phyloP scores from a whole-genome alignment of 2,329 filamentous ascomycete species.

The Raffaelea deltoideospora region DNA sequence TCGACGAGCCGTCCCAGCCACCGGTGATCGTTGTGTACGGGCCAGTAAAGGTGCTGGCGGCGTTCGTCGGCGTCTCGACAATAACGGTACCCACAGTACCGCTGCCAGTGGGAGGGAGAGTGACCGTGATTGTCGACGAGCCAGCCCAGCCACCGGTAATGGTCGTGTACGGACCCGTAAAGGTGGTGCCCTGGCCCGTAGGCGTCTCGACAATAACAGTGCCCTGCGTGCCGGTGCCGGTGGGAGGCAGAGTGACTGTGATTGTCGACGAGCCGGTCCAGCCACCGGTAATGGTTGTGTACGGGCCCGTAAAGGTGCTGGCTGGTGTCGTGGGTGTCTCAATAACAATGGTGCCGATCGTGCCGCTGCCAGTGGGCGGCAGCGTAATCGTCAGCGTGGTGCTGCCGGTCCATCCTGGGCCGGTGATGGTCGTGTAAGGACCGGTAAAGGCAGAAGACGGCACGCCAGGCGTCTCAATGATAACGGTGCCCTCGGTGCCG shows the following conservation, averaged over 20 bases:
- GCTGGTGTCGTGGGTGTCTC: not conserved
- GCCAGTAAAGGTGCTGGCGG: not conserved
- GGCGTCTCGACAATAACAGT: constrained; percentile 3
- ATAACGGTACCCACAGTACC: constrained; percentile 1
- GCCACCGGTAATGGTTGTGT: constrained; percentile 1
- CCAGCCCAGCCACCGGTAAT: not conserved
- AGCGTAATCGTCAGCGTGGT: constrained; percentile 4
- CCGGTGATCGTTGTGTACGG: constrained; percentile 2
- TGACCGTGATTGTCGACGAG: not conserved
- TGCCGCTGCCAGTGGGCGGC: constrained; percentile 2
- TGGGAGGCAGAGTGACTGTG: not conserved
- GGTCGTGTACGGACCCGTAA: constrained; percentile 1
- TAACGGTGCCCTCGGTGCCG: constrained; percentile 5
- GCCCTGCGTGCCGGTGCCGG: not conserved
- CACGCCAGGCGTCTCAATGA: constrained; percentile 4
- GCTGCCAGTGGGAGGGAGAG: not conserved
- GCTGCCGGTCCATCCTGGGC: constrained; percentile 4
- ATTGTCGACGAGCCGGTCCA: not conserved
- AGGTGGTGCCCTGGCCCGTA: not conserved
- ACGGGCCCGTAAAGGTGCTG: constrained; percentile 1
- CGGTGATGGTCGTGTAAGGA: constrained; percentile 6
- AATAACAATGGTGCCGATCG: constrained; percentile 7
- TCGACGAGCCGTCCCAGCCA: not conserved
- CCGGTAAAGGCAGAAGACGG: not conserved
- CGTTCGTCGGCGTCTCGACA: not conserved